A percentile compares a stretch with the other conserved stretches of the same genome.
phyloP scores from a whole-genome alignment of 495 filamentous ascomycete genomes.

The Pyrenopolyporus hunteri region DNA sequence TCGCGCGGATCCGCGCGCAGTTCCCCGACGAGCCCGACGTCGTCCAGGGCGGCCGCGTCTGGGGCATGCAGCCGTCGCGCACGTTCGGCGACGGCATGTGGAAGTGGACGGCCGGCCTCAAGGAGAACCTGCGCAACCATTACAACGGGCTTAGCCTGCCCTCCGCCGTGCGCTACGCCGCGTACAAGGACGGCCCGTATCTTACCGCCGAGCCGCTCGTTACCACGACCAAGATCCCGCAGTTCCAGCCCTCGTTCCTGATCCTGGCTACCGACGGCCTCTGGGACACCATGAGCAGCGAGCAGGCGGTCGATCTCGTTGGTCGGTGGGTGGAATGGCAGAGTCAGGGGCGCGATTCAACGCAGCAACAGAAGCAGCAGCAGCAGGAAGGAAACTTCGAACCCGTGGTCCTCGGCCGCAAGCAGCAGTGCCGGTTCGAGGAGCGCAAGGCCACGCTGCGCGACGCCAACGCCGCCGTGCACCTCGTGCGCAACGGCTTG shows the following conservation, averaged over 20 bases:
- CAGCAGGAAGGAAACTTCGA: constrained; percentile 4
- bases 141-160: constrained; percentile 54
- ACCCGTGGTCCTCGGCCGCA: constrained; percentile 32
- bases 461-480: constrained; percentile 67
- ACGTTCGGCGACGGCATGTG: constrained; percentile 69
- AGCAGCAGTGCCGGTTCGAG: constrained; percentile 32
- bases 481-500: constrained; percentile 66
- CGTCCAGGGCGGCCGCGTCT: constrained; percentile 59
- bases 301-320: constrained; percentile 65
- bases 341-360: constrained; percentile 10
- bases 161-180: constrained; percentile 46
- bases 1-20: constrained; percentile 54
- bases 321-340: constrained; percentile 58
- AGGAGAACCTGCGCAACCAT: constrained; percentile 46
- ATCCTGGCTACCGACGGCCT: constrained; percentile 70
- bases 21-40: constrained; percentile 65
- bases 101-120: constrained; percentile 64
- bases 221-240: constrained; percentile 59
- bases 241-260: constrained; percentile 56
- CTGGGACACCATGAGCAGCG: constrained; percentile 65
- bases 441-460: constrained; percentile 45
- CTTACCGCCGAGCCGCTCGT: constrained; percentile 69
- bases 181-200: constrained; percentile 64
- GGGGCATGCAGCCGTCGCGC: constrained; percentile 62
- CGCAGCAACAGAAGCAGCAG: constrained; percentile 13